phyloP scores from a whole-genome alignment of 1,284 basidiomycete genomes.

The Trichosporon faecale region DNA sequence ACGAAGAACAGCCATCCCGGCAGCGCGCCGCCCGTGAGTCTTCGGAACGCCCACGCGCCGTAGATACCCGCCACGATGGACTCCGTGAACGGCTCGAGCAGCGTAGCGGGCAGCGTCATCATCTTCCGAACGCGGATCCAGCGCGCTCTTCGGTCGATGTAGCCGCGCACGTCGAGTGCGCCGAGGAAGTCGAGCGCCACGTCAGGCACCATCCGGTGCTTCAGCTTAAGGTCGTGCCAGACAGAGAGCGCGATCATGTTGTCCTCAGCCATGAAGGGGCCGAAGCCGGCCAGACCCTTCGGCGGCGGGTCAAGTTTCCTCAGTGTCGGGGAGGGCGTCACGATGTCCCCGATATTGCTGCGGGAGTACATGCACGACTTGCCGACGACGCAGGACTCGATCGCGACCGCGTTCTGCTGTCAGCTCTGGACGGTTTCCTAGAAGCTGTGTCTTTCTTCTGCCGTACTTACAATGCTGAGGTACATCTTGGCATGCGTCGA shows the following conservation, averaged over 20 bases:
- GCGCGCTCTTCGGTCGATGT: slow-evolving; percentile 77
- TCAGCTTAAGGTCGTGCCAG: slow-evolving; percentile 83
- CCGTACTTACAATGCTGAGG: slow-evolving; percentile 66
- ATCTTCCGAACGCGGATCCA: slow-evolving; percentile 93
- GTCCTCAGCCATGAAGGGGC: slow-evolving; percentile 86
- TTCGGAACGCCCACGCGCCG: slow-evolving; percentile 59
- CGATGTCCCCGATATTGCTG: slow-evolving; percentile 60
- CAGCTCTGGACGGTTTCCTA: neutral
- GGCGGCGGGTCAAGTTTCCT: slow-evolving; percentile 34
- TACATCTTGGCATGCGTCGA: slow-evolving; percentile 99
- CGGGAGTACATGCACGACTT: slow-evolving; percentile 94
- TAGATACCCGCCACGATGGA: slow-evolving; percentile 67
- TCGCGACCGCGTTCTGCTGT: slow-evolving; percentile 58
- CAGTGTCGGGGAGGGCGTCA: slow-evolving; percentile 43
- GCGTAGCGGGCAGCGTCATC: slow-evolving; percentile 78
- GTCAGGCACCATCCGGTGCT: slow-evolving; percentile 83
- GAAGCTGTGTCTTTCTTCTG: neutral
- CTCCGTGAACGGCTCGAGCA: slow-evolving; percentile 87
- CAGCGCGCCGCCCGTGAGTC: slow-evolving; percentile 57
- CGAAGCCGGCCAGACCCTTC: slow-evolving; percentile 68
- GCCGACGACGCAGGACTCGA: slow-evolving; percentile 95
- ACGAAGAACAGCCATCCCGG: slow-evolving; percentile 64
- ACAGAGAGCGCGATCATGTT: slow-evolving; percentile 87
- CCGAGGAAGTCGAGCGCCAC: slow-evolving; percentile 84
- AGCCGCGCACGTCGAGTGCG: slow-evolving; percentile 73